These are phyloP conservation scores for Arthroderma sp. DNA, from an alignment of 2,329 filamentous ascomycete species.

Conservation along the genomic window DNA sequence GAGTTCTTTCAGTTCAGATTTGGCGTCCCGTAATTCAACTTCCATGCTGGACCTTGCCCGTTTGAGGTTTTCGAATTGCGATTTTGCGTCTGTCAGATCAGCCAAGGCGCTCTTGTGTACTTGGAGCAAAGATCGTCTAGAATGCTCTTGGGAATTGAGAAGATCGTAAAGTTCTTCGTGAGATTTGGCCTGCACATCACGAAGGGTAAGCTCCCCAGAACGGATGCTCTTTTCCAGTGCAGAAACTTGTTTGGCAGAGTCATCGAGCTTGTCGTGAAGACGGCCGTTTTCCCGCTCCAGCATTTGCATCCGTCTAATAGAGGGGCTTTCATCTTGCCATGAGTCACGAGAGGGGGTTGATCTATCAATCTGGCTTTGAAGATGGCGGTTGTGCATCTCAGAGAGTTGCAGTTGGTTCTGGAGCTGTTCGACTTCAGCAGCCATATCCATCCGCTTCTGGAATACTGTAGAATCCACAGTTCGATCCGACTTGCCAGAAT, in stretches of 20 bases:
- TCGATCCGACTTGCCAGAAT: slow-evolving; percentile 71
- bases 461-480: slow-evolving; percentile 73
- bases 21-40: slow-evolving; percentile 72
- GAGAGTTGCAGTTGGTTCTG: slow-evolving; percentile 89
- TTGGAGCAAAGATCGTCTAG: slow-evolving; percentile 65
- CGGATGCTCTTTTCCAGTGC: slow-evolving; percentile 75
- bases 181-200: slow-evolving; percentile 83
- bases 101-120: slow-evolving; percentile 74
- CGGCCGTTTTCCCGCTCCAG: slow-evolving; percentile 84
- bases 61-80: slow-evolving; percentile 73
- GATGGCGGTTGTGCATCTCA: slow-evolving; percentile 88
- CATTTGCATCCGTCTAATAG: slow-evolving; percentile 69
- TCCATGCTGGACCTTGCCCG: slow-evolving; percentile 68
- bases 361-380: slow-evolving; percentile 74
- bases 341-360: slow-evolving; percentile 47
- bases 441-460: slow-evolving; percentile 82
- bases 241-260: slow-evolving; percentile 85
- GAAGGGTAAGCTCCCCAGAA: slow-evolving; percentile 73
- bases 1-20: slow-evolving; percentile 73
- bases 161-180: slow-evolving; percentile 90
- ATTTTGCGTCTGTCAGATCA: slow-evolving; percentile 76
- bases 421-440: slow-evolving; percentile 77
- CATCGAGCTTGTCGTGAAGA: slow-evolving; percentile 86
- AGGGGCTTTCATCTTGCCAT: slow-evolving; percentile 63
- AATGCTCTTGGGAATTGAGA: slow-evolving; percentile 85